Evolutionary conservation across 768 basidiomycete genomes (phyloP), one percentile per base, ranked within the genome.

Genomic region (Sutorius australiensis): DNA sequence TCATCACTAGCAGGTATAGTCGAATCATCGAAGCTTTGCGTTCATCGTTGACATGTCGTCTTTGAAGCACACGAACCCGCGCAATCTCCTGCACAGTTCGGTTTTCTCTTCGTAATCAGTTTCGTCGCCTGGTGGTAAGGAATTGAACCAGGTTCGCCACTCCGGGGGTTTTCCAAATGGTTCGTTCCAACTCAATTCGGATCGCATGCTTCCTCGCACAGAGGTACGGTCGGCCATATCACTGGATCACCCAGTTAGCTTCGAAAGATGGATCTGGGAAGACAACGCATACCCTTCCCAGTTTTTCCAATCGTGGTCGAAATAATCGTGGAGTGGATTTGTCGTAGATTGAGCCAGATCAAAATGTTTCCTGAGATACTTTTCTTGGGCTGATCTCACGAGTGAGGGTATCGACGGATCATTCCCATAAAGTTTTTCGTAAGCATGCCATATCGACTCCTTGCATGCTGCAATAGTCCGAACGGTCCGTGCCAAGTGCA

Each of bases 221-320:
- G 77, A 75, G 40, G 86, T 83, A 12, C 87, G 84, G 59, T 87
- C 84, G 38, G 73, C 73, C 89, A 91, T 90, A 56, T 91, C 88
- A 57, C 88, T 90, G 53, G 19, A 54, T 54, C 41, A 53, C 24
- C 48, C 40, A 21, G 36, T 56, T 46, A 61, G 56, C 32, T 52
- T 53, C n/a, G 30, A 33, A 6, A 57, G 41, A 45, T 14, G 16
- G 17, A 24, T 2, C 12, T 1, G 31, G 27, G 33, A 17, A 9
- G 27, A 17, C 4, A 13, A 11, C 14, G 67, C 83, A 64, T 44
- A 89, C 88, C 75, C 78, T 67, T 82, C 76, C 88, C 88, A 90
- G 46, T 82, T 81, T 9, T 67, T 67, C 86, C 87, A 89, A 46
- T 80, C 80, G 1, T 71, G 65, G 33, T 87, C 85, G 51, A 90